Evolutionary conservation across 176 grass and related monocot species (phyloP).

Genomic region (Triticum turgidum): DNA sequence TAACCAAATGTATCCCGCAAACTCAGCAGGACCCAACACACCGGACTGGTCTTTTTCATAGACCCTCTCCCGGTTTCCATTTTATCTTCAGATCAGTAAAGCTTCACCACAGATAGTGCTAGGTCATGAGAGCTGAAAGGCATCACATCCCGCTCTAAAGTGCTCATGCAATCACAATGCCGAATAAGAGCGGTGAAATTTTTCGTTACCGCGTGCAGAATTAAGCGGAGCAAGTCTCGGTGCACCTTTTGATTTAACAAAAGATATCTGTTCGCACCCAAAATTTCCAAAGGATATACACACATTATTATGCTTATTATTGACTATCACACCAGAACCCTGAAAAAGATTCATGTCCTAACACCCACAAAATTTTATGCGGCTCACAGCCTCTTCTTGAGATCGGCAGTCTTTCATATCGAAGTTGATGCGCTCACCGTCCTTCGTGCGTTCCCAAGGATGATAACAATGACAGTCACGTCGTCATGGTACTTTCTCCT

Average conservation of each 20-base stretch:
- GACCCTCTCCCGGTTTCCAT: background rate
- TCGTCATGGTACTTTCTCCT: slow-evolving; percentile 98
- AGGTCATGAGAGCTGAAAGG: background rate
- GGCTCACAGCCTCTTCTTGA: background rate
- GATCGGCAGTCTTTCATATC: slow-evolving; percentile 36
- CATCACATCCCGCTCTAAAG: background rate
- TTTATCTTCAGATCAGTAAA: background rate
- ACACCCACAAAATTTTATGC: slow-evolving; percentile 28
- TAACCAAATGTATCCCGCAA: background rate
- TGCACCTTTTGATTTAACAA: slow-evolving; percentile 18
- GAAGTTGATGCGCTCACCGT: slow-evolving; percentile 77
- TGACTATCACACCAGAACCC: slow-evolving; percentile 30
- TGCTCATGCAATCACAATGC: background rate
- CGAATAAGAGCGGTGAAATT: background rate
- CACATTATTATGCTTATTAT: slow-evolving; percentile 28
- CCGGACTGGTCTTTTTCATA: background rate
- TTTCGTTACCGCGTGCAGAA: background rate
- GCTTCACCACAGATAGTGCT: background rate
- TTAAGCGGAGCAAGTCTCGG: slow-evolving; percentile 1
- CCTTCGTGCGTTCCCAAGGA: slow-evolving; percentile 73
- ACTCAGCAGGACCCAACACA: background rate
- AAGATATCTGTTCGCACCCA: slow-evolving; percentile 14
- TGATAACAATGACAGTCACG: slow-evolving; percentile 87
- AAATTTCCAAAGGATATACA: slow-evolving; percentile 23
- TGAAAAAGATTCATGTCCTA: background rate